Evolutionary conservation across 108 stramenopile species (phyloP).

Genomic region (Pseudonitzschia delicatissima): DNA sequence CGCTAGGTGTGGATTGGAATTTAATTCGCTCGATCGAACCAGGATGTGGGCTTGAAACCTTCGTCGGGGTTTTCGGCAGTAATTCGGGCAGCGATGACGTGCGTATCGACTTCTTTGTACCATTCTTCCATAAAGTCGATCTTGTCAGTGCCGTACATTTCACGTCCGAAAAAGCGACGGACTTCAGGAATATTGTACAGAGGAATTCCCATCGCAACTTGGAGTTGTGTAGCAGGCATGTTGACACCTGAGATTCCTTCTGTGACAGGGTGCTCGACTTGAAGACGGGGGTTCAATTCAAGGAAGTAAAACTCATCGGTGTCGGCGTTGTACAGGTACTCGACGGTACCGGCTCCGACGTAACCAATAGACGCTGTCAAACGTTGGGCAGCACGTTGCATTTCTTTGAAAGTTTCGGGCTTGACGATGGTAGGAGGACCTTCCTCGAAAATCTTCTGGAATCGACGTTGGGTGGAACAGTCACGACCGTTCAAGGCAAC

Average conservation of each 20-base stretch:
- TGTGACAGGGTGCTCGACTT: constrained; percentile 97
- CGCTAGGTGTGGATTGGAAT: constrained; percentile 96
- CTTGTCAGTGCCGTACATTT: constrained; percentile 67
- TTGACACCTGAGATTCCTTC: constrained; percentile 90
- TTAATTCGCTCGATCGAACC: constrained; percentile 96
- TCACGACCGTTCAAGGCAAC: constrained; percentile 96
- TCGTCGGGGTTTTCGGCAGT: constrained; percentile 99
- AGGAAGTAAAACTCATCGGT: constrained; percentile 95
- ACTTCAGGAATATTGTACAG: constrained; percentile 91
- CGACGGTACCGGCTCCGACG: constrained; percentile 98
- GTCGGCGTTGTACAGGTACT: constrained; percentile 95
- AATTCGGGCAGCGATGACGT: constrained; percentile 98
- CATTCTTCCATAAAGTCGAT: constrained; percentile 93
- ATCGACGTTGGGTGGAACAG: constrained; percentile 97
- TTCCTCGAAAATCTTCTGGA: constrained; percentile 99
- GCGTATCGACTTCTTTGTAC: constrained; percentile 80
- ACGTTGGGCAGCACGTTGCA: constrained; percentile 94
- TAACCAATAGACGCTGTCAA: constrained; percentile 95
- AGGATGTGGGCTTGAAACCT: constrained; percentile 98
- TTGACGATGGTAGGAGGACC: constrained; percentile 90
- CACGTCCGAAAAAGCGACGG: constrained; percentile 84
- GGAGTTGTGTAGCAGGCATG: constrained; percentile 91
- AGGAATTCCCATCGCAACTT: constrained; percentile 99
- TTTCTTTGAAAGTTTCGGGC: constrained; percentile 84
- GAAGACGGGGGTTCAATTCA: constrained; percentile 98